phyloP scores from a whole-genome alignment of 2,329 filamentous ascomycete genomes.

The Metarhizium rileyi region DNA sequence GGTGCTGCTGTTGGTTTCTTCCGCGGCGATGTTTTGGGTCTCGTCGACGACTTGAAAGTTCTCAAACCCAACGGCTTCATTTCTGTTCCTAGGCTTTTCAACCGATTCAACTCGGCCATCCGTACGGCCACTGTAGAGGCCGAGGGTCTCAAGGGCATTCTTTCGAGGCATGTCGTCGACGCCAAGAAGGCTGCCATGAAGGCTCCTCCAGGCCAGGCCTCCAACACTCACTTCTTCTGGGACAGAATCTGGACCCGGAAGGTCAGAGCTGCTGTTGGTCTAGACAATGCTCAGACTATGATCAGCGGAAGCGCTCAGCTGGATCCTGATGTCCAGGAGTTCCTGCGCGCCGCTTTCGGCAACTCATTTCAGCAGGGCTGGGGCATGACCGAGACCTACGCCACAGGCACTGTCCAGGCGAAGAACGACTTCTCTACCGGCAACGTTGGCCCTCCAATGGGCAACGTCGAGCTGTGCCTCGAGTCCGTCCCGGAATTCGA shows the following conservation, averaged over 20 bases:
- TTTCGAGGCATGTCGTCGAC: slow-evolving; percentile 70
- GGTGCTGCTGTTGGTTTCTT: slow-evolving; percentile 82
- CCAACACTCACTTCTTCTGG: slow-evolving; percentile 67
- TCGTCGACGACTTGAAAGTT: slow-evolving; percentile 86
- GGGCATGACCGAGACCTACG: slow-evolving; percentile 89
- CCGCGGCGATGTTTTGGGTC: slow-evolving; percentile 76
- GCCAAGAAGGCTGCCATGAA: slow-evolving; percentile 74
- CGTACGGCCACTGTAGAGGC: slow-evolving; percentile 70
- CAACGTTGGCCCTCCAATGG: slow-evolving; percentile 68
- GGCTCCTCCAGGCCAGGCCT: slow-evolving; percentile 61
- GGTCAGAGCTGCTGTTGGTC: slow-evolving; percentile 70
- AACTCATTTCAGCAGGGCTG: slow-evolving; percentile 80
- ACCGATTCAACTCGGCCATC: slow-evolving; percentile 78
- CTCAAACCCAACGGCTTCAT: slow-evolving; percentile 74
- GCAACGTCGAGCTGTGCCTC: slow-evolving; percentile 65
- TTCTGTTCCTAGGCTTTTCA: slow-evolving; percentile 86
- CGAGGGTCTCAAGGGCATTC: slow-evolving; percentile 66
- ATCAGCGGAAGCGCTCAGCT: slow-evolving; percentile 85
- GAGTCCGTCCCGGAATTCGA: slow-evolving; percentile 90
- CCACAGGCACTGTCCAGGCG: slow-evolving; percentile 61
- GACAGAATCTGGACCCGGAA: slow-evolving; percentile 88
- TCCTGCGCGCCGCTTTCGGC: slow-evolving; percentile 74
- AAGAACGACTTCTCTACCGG: slow-evolving; percentile 63
- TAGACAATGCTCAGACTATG: slow-evolving; percentile 64
- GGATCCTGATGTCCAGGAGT: slow-evolving; percentile 78